These are phyloP conservation scores for Westerdykella ornata DNA, from an alignment of 2,329 filamentous ascomycete species.

Conservation along the genomic window DNA sequence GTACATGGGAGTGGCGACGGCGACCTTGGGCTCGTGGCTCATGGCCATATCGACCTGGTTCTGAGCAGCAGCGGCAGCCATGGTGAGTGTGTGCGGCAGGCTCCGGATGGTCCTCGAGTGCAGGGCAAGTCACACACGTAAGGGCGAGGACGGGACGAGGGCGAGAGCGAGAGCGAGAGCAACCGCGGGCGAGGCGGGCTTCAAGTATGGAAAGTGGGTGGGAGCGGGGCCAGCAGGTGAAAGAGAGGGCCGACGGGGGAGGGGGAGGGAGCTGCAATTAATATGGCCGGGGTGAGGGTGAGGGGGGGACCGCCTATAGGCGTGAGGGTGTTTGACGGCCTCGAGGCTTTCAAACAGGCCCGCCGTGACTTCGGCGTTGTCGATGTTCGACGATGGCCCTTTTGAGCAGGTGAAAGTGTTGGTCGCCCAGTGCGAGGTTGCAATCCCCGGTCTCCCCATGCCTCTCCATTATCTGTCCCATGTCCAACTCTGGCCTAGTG, in stretches of 20 bases:
- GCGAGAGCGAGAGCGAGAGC: conserved; percentile 2
- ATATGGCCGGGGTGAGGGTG: background rate
- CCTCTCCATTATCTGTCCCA: too few relatives aligned
- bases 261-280: background rate
- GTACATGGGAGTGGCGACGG: conserved; percentile 24
- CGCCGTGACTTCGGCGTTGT: background rate
- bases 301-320: background rate
- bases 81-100: conserved; percentile 16
- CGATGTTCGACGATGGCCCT: conserved; percentile 11
- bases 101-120: conserved; percentile 9
- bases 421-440: conserved; percentile 16
- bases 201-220: background rate
- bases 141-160: conserved; percentile 8
- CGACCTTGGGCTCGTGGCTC: conserved; percentile 30
- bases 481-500: conserved; percentile 9
- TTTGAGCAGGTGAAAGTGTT: conserved; percentile 24
- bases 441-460: too few relatives aligned
- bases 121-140: conserved; percentile 6
- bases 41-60: conserved; percentile 32
- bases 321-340: too few relatives aligned
- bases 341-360: background rate
- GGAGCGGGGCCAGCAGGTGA: background rate
- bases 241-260: background rate
- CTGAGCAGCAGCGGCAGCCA: conserved; percentile 27
- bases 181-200: conserved; percentile 1